phyloP scores from a whole-genome alignment of 2,329 filamentous ascomycete species.

The Mycosphaerella sp. region DNA sequence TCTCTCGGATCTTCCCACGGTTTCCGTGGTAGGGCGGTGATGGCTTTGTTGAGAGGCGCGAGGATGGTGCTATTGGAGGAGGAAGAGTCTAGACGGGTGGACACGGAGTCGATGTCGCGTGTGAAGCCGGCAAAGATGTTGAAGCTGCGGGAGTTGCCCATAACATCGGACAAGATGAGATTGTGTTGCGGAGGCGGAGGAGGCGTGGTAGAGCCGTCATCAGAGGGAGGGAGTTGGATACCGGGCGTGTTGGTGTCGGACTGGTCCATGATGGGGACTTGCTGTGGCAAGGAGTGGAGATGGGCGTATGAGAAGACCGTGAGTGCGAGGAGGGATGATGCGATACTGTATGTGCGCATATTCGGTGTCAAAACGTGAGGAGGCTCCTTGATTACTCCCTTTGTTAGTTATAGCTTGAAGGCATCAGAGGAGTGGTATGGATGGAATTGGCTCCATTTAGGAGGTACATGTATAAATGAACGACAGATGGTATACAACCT shows the following conservation, averaged over 20 bases:
- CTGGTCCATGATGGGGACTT: constrained; percentile 22
- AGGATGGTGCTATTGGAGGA: constrained; percentile 72
- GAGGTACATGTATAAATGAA: not conserved
- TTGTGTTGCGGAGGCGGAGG: constrained; percentile 23
- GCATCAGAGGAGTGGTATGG: too few relatives aligned
- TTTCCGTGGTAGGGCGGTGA: constrained; percentile 72
- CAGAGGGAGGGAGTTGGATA: constrained; percentile 24
- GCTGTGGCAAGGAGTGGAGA: constrained; percentile 9
- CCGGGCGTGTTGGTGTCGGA: constrained; percentile 12
- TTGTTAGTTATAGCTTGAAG: too few relatives aligned
- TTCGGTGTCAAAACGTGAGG: not conserved
- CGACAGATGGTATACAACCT: not conserved
- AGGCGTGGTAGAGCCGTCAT: constrained; percentile 1
- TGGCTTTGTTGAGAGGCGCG: constrained; percentile 75
- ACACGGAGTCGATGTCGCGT: constrained; percentile 65
- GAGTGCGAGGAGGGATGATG: constrained; percentile 16
- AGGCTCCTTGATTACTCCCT: too few relatives aligned
- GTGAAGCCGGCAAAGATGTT: constrained; percentile 79
- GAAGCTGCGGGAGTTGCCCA: constrained; percentile 69
- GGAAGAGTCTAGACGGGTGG: constrained; percentile 60
- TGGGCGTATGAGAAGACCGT: constrained; percentile 10
- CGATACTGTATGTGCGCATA: constrained; percentile 2
- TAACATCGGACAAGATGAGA: constrained; percentile 75
- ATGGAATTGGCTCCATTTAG: too few relatives aligned
- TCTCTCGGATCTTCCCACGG: constrained; percentile 77